Evolutionary conservation across 225 moss, liverwort and hornwort genomes (phyloP).

Genomic region (Sphagnum tenellum): DNA sequence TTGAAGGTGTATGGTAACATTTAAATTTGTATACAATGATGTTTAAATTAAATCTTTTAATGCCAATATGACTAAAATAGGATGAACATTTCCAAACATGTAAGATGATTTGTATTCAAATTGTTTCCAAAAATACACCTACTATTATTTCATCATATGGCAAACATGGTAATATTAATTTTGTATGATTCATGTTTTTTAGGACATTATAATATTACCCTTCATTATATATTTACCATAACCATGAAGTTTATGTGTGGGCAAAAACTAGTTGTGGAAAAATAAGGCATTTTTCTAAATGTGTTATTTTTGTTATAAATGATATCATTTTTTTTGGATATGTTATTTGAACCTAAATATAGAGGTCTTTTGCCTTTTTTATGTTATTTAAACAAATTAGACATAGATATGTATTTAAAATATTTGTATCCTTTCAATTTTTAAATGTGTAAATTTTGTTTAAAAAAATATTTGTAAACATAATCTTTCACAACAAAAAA

Average conservation of each 20-base stretch:
- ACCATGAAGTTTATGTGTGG: too few relatives aligned
- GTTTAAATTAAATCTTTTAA: too few relatives aligned
- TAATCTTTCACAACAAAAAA: too few relatives aligned
- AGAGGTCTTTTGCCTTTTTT: background rate
- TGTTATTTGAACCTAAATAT: background rate
- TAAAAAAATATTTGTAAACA: too few relatives aligned
- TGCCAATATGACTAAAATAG: too few relatives aligned
- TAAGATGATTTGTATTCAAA: too few relatives aligned
- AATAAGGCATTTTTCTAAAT: background rate
- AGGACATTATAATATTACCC: background rate
- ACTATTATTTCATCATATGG: background rate
- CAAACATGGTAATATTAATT: background rate
- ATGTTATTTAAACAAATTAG: background rate
- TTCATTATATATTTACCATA: background rate
- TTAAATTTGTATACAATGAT: too few relatives aligned
- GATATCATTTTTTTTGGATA: background rate
- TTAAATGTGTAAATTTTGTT: too few relatives aligned
- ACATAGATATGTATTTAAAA: too few relatives aligned
- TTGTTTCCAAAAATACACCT: background rate
- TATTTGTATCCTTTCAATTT: too few relatives aligned
- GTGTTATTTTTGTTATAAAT: background rate
- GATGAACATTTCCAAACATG: too few relatives aligned
- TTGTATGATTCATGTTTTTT: background rate
- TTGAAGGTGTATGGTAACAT: too few relatives aligned
- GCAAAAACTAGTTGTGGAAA: background rate